These are phyloP conservation scores for Anthracocystis setariae DNA, from an alignment of 1,284 basidiomycete genomes.

Conservation along the genomic window DNA sequence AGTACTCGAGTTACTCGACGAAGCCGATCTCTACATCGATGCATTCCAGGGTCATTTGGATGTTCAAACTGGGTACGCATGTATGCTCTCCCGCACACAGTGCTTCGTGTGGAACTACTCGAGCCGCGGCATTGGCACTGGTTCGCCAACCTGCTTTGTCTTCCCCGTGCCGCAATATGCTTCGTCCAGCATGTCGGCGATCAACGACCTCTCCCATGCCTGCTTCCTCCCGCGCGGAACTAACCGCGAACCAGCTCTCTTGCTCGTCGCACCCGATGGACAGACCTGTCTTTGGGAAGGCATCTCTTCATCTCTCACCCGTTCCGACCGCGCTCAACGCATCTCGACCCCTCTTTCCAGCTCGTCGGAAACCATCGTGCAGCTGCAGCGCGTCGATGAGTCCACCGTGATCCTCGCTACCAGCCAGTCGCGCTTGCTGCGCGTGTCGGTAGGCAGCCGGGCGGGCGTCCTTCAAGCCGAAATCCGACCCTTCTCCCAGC, in stretches of 20 bases:
- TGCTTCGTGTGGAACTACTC: constrained; percentile 63
- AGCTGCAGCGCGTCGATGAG: constrained; percentile 46
- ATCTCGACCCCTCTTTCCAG: constrained; percentile 29
- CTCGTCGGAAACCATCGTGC: constrained; percentile 36
- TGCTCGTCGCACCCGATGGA: constrained; percentile 50
- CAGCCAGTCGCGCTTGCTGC: constrained; percentile 50
- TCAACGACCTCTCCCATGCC: constrained; percentile 36
- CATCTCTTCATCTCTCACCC: constrained; percentile 46
- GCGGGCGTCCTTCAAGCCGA: constrained; percentile 51
- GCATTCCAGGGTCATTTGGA: constrained; percentile 52
- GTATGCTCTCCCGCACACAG: constrained; percentile 46
- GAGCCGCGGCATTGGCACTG: constrained; percentile 39
- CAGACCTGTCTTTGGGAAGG: constrained; percentile 54
- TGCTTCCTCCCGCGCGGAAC: constrained; percentile 42
- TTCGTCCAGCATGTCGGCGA: constrained; percentile 25
- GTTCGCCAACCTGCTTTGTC: constrained; percentile 53
- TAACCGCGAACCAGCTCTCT: constrained; percentile 52
- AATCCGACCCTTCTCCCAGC: constrained; percentile 51
- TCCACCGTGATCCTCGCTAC: constrained; percentile 47
- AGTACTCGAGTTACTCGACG: constrained; percentile 35
- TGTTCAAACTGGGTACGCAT: constrained; percentile 55
- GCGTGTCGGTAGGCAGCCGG: constrained; percentile 43
- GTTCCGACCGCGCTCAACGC: constrained; percentile 39
- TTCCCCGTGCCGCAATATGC: constrained; percentile 47
- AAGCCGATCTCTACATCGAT: constrained; percentile 50